Percentiles rank a stretch among this genome's conserved stretches.
Conservation (phyloP, 2,329 filamentous ascomycete genomes). For the Talaromyces marneffei region DNA sequence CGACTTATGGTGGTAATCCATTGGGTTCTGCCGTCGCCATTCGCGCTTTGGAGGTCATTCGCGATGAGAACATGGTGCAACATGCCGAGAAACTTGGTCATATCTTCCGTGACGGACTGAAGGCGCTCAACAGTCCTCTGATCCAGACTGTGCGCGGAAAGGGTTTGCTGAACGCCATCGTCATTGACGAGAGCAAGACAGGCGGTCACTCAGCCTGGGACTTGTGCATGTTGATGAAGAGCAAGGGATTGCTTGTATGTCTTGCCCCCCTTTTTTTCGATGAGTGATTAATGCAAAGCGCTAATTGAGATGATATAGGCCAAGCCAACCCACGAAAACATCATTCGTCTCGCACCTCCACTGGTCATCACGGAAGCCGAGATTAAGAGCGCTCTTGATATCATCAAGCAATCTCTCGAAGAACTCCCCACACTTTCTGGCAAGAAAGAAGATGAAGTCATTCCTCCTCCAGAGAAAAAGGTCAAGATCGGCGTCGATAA, state of each 20-base stretch:
- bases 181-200: slow-evolving; percentile 86
- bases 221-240: slow-evolving; percentile 89
- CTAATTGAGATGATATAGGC: slow-evolving; percentile 52
- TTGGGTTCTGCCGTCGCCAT: slow-evolving; percentile 93
- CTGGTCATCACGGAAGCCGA: slow-evolving; percentile 88
- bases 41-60: slow-evolving; percentile 84
- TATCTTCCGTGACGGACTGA: slow-evolving; percentile 73
- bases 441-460: slow-evolving; percentile 49
- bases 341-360: slow-evolving; percentile 95
- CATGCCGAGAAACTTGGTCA: slow-evolving; percentile 75
- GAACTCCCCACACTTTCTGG: slow-evolving; percentile 69
- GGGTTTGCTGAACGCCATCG: slow-evolving; percentile 88
- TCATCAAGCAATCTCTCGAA: slow-evolving; percentile 73
- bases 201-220: slow-evolving; percentile 90
- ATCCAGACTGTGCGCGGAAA: slow-evolving; percentile 83
- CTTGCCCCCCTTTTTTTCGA: neutral
- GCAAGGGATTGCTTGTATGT: slow-evolving; percentile 85
- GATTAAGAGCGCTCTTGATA: slow-evolving; percentile 67
- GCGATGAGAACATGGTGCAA: slow-evolving; percentile 83
- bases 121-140: slow-evolving; percentile 62
- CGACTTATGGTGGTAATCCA: slow-evolving; percentile 97
- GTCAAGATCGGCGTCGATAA: slow-evolving; percentile 49
- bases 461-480: slow-evolving; percentile 56
- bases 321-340: slow-evolving; percentile 97
- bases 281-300: neutral